Conservation (phyloP, 2,329 filamentous ascomycete genomes). For the Calonectria ilicicola region DNA sequence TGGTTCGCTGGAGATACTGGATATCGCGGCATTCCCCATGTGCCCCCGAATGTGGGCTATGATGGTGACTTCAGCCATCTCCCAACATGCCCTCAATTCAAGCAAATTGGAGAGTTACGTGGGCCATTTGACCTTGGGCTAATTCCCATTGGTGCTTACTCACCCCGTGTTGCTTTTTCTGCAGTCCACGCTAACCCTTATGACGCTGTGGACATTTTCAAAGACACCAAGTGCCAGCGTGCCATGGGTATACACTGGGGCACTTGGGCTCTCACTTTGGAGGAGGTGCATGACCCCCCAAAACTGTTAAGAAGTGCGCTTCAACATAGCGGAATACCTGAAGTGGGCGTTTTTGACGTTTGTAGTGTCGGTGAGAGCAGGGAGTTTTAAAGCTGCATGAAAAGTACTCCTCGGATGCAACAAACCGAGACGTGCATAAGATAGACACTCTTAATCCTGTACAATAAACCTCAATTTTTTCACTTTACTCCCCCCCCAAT, state of each 20-base stretch:
- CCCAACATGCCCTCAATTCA: neutral
- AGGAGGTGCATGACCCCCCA: neutral
- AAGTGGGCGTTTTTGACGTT: neutral
- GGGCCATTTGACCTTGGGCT: neutral
- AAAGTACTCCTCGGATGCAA: neutral
- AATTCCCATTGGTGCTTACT: neutral
- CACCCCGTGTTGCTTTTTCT: neutral
- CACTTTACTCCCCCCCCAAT: neutral
- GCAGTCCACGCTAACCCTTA: neutral
- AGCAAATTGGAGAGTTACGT: neutral
- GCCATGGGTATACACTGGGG: conserved; percentile 2
- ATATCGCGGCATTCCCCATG: neutral
- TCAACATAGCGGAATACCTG: neutral
- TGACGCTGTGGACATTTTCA: neutral
- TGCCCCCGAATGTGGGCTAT: neutral
- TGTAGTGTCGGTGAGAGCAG: neutral
- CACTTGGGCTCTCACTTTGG: neutral
- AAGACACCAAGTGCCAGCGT: neutral
- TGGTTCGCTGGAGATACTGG: neutral
- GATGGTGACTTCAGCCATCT: neutral
- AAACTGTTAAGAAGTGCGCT: neutral
- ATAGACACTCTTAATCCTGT: neutral
- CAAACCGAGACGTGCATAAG: neutral
- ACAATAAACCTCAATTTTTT: neutral
- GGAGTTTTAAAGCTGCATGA: neutral